Percentiles rank a stretch among this genome's conserved stretches.
These are phyloP conservation scores for Saksenaea vasiformis DNA, from an alignment of 371 early-diverging fungal species.

Conservation along the genomic window DNA sequence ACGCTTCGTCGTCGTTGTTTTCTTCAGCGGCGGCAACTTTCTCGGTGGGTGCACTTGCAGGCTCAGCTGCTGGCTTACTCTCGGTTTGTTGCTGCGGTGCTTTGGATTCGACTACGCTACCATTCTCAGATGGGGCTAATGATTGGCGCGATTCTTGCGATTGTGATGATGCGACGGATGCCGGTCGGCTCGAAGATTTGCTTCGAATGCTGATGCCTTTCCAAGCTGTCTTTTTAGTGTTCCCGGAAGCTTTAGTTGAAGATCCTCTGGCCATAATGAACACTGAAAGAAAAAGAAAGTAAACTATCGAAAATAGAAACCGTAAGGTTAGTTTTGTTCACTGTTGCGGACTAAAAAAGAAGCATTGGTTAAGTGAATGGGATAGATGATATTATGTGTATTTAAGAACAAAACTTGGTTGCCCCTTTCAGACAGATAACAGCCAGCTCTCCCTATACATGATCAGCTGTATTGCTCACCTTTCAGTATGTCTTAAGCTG, in stretches of 20 bases:
- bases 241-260: not conserved
- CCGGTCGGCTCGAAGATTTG: slow-evolving; percentile 16
- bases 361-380: not conserved
- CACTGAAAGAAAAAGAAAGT: not conserved
- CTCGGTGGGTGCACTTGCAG: not conserved
- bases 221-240: slow-evolving; percentile 18
- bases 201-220: slow-evolving; percentile 17
- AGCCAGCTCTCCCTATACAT: not conserved
- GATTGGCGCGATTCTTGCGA: slow-evolving; percentile 18
- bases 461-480: not conserved
- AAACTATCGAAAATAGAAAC: not conserved
- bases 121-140: slow-evolving; percentile 8
- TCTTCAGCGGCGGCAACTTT: not conserved
- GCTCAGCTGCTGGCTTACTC: not conserved
- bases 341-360: not conserved
- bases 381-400: not conserved
- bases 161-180: slow-evolving; percentile 9
- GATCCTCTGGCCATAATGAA: not conserved
- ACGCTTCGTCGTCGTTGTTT: slow-evolving; percentile 9
- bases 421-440: not conserved
- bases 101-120: not conserved
- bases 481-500: no score
- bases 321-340: not conserved
- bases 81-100: not conserved
- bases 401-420: not conserved